Evolutionary conservation across 805 yeast genomes (phyloP), one percentile per base, ranked within the genome.

Genomic region (Ogataea degrootiae): DNA sequence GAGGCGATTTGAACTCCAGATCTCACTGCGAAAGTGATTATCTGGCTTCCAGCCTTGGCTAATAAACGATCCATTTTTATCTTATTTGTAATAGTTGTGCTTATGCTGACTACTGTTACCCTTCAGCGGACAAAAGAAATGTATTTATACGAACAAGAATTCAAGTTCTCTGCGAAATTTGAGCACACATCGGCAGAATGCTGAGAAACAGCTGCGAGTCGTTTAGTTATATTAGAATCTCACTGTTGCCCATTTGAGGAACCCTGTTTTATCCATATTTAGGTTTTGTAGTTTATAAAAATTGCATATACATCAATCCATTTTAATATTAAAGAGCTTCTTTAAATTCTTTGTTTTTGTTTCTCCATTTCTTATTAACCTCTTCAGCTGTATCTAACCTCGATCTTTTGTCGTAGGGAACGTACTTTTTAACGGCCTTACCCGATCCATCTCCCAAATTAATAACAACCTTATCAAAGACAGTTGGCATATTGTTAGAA

Each of bases 401-500:
- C 15, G 75, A 78, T 48, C 96, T 73, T 23, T 80, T 63, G 9
- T 58, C 56, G 37, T 89, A 62, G 7, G 85, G 84, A 5, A 75
- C 73, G 60, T 90, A 87, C 16, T 66, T 70, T 14, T 72, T 69
- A 42, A 72, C 72, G n/a, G 77, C 70, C 44, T 81, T 74, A 1
- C 94, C 95, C 29, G 67, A 64, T 0, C 97, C 97, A 61, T 85
- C 85, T n/a, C 97, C 97, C 0, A 77, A 56, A 57, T 85, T 85
- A 7, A 59, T 47, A 1, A 48, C 36, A 9, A 50, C 36, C 6
- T 48, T 49, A 15, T 51, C 47, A n/a, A 48, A 35, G 9, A 34
- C 39, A 3, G 44, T 50, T 2, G 54, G 52, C 8, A 44, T 21
- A 31, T 84, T 69, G 21, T 65, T 61, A 6, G 55, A 57, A 7